Evolutionary conservation across 208 protist species (phyloP).

Genomic region (Phytomonas francai): DNA sequence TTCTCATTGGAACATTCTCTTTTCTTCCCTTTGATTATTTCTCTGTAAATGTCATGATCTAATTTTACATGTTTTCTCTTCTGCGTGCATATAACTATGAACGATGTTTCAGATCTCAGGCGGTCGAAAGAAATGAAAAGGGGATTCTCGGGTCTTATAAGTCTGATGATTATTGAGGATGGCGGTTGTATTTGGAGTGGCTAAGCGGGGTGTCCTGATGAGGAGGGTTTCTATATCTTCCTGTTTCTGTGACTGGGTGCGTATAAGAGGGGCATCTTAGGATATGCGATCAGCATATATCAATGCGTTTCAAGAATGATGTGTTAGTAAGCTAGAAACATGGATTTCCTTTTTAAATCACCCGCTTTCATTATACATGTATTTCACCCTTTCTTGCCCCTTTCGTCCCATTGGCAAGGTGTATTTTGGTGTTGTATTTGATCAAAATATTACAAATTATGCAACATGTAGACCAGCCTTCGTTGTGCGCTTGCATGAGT

Average conservation of each 20-base stretch:
- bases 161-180: not conserved
- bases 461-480: not conserved
- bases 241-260: not conserved
- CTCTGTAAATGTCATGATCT: slow-evolving; percentile 1
- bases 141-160: not conserved
- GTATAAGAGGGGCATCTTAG: not conserved
- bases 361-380: not conserved
- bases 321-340: not conserved
- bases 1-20: not conserved
- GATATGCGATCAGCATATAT: not conserved
- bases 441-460: not conserved
- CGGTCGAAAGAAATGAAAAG: not conserved
- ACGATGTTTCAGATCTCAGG: not conserved
- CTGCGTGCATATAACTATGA: not conserved
- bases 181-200: not conserved
- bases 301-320: not conserved
- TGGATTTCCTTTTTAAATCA: not conserved
- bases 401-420: not conserved
- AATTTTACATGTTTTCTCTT: slow-evolving; percentile 4
- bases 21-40: slow-evolving; percentile 7
- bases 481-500: not conserved
- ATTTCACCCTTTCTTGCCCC: not conserved
- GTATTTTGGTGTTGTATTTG: not conserved
- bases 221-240: not conserved
- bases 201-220: not conserved